Evolutionary conservation across 1,139 yeast genomes (phyloP).

Genomic region (Sugiyamaella castrensis): DNA sequence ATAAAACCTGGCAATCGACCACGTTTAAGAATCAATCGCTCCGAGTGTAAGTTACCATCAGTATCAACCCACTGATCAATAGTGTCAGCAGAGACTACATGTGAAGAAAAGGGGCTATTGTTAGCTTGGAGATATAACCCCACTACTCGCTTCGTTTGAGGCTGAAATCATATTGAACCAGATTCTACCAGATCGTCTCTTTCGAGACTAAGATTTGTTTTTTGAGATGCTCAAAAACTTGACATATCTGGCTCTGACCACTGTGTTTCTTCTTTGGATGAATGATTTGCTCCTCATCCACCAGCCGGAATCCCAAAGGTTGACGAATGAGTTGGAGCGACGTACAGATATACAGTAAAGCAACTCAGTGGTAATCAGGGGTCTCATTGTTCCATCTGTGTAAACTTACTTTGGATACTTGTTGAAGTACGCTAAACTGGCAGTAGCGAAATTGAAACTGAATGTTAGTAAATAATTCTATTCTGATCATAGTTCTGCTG

Average conservation of each 20-base stretch:
- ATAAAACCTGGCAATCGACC: slow-evolving; percentile 84
- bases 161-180: neutral
- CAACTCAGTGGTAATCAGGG: neutral
- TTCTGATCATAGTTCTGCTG: neutral
- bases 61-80: slow-evolving; percentile 56
- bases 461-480: neutral
- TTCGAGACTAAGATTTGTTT: slow-evolving; percentile 1
- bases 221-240: too few relatives aligned
- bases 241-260: too few relatives aligned
- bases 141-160: neutral
- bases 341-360: too few relatives aligned
- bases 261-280: too few relatives aligned
- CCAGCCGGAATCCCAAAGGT: too few relatives aligned
- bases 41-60: slow-evolving; percentile 60
- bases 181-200: too few relatives aligned
- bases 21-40: slow-evolving; percentile 70
- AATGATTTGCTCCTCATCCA: neutral
- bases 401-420: slow-evolving; percentile 30
- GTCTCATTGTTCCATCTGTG: neutral
- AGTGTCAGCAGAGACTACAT: slow-evolving; percentile 83
- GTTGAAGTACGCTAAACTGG: slow-evolving; percentile 30
- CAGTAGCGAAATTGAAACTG: slow-evolving; percentile 29
- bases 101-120: slow-evolving; percentile 70
- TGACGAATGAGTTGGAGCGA: too few relatives aligned
- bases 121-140: slow-evolving; percentile 4